Evolutionary conservation across 768 basidiomycete genomes (phyloP), one percentile per base, ranked within the genome.

Genomic region (Artomyces pyxidatus): DNA sequence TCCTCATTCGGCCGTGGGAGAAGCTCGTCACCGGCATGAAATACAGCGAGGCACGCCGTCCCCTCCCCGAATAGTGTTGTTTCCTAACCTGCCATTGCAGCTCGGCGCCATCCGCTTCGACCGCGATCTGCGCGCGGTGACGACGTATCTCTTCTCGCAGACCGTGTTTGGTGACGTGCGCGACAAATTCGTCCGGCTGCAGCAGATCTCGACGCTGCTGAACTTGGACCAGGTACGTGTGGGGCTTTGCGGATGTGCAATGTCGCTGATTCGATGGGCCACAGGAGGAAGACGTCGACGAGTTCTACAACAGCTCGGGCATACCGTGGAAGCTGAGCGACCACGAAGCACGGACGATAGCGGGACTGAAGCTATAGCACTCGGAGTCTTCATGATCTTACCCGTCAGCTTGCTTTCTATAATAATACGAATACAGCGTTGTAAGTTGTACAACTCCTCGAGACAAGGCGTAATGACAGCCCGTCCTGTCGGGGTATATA

Each of bases 41-140:
- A 65, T 97, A 88, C 62, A 88, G 88, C 10, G 95, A 98, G 76
- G 93, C 86, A 57, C 23, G n/a, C n/a, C 77, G 58, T 51, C 12
- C 25, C 2, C 39, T n/a, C 27, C 22, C 17, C 38, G 10, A 14
- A n/a, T n/a, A 41, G 12, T 29, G 29, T 6, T 19, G 43, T 54
- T 47, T 52, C 43, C 23, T 35, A 12, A 44, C 25, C n/a, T 28
- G 17, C 47, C 35, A 37, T 16, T 47, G 14, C 57, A 98, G 94
- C 77, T 98, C 50, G 96, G 96, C 22, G 95, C 93, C 3, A 85
- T 99, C 51, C 85, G 93, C 14, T 94, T 96, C 62, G 96, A 99
- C 60, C 80, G 86, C 16, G 95, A 99, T 63, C 70, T 98, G 39
- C 78, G 95, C 22, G 78, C 89, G 4, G 78, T 97, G 54, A 82